Base-by-base conservation (phyloP, 139 green algal species). In the Ettlia oleoabundans region DNA sequence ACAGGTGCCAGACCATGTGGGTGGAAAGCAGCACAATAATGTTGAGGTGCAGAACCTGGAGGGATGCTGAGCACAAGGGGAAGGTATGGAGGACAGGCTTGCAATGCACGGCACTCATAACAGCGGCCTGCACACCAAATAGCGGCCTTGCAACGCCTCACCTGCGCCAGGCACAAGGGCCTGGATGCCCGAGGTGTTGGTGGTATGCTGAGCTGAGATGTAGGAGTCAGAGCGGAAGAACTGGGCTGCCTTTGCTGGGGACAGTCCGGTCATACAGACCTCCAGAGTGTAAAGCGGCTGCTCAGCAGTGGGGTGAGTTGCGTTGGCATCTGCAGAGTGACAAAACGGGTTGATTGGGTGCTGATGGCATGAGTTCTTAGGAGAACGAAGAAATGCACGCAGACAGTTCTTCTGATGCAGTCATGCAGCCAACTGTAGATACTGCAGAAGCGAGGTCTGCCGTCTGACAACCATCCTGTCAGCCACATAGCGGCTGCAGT, bases 261-360 rank as follows among this genome's bases (percentile, higher is more conserved):
- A 83, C 22, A 99, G 91, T 1, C 72, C 72, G 4, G 35, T 66
- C 72, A 99, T 98, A 92, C 96, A 99, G 26, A 99, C 85, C 90
- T 99, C 97, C 30, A 99, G 61, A 18, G 96, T 97, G 87, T 92
- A 90, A 3, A 86, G 90, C 30, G 91, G 70, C 24, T 30, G 21
- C 69, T 73, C 55, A 3, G 53, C n/a, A 3, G 68, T 68, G 35
- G 58, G 1, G 53, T 55, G 40, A 1, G 78, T 51, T 4, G 42
- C 35, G 32, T 78, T 53, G 4, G 51, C 41, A n/a, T 33, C 76
- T 65, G 63, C 76, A 58, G n/a, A 24, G 28, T 1, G 43, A 41
- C 2, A n/a, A 28, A 33, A 76, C 47, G 15, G 47, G 47, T 58
- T 58, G 47, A 58, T 10, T 58, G 47, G 10, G 47, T 58, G 47